phyloP scores from a whole-genome alignment of 257 asterid genomes.

The Verbascum thapsus region DNA sequence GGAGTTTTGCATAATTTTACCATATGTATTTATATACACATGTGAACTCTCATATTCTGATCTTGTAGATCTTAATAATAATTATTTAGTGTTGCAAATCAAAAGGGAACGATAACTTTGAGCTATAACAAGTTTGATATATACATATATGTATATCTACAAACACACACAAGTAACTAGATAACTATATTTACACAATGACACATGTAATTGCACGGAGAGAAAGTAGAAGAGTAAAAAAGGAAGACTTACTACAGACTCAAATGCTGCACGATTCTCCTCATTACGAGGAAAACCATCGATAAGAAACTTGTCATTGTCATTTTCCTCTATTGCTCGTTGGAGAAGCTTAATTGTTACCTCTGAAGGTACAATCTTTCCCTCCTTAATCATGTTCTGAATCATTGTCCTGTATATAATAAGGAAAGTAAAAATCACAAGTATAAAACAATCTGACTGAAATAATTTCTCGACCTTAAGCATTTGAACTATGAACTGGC shows the following conservation, averaged over 20 bases:
- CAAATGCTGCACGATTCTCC: slow-evolving; percentile 92
- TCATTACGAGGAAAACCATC: slow-evolving; percentile 97
- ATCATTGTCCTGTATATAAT: slow-evolving; percentile 69
- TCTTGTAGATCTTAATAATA: too few species aligned
- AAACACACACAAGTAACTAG: too few species aligned
- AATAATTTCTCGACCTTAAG: neutral
- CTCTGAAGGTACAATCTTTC: slow-evolving; percentile 90
- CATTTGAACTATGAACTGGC: slow-evolving; percentile 8
- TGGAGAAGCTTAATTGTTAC: slow-evolving; percentile 81
- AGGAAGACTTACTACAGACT: slow-evolving; percentile 59
- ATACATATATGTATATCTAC: neutral
- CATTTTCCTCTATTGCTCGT: slow-evolving; percentile 69
- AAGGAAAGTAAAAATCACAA: slow-evolving; percentile 9
- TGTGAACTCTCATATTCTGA: too few species aligned
- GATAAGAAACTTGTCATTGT: slow-evolving; percentile 85
- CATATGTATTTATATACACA: neutral
- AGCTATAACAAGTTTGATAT: too few species aligned
- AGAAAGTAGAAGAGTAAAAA: neutral
- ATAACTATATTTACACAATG: too few species aligned
- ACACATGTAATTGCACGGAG: too few species aligned
- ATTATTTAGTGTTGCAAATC: too few species aligned
- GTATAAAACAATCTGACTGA: neutral
- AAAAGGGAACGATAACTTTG: too few species aligned
- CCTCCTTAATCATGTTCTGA: slow-evolving; percentile 80
- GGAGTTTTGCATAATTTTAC: neutral